Evolutionary conservation across 2,329 filamentous ascomycete genomes (phyloP), one percentile per base, ranked within the genome.

Genomic region (Onygena corvina): DNA sequence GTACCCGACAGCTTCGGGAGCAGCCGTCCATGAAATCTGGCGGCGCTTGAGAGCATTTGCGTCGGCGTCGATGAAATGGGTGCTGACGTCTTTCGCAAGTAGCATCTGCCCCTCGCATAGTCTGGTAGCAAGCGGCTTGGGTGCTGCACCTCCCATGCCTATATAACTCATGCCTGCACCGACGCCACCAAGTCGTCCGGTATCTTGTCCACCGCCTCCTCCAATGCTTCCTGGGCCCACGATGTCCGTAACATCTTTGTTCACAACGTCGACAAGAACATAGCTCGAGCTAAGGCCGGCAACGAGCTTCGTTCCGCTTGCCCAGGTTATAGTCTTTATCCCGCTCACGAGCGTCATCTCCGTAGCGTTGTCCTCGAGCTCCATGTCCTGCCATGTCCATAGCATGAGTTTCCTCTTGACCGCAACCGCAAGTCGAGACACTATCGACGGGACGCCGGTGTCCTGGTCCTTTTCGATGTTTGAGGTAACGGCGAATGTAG

Each of bases 41-140:
- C 84, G 76, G 65, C 86, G 86, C 38, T 89, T 83, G 29, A 93
- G 64, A 0, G 88, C 76, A 57, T 87, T 89, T 3, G 89, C 92
- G 25, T 87, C 76, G 8, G 83, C 78, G 51, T 92, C 83, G 56
- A 94, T 84, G 63, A 98, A 98, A 47, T 95, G 71, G 1, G 89
- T 94, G 64, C 95, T 94, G 59, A 95, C 87, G 58, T 98, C 92
- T 65, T 94, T 94, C n/a, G 90, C 87, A n/a, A 98, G 74, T 51
- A 98, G 70, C 63, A 96, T 79, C 67, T 95, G 79, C 3, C 86
- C 85, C 55, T 93, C 85, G 2, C 80, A 78, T 9, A 98, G 74
- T 57, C 83, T 83, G 4, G 89, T 83, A 4, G 86, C 86, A 58
- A 98, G 74, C 4, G 92, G 93, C 60, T 86, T 93, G 1, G 92